phyloP scores from a whole-genome alignment of 2,329 filamentous ascomycete genomes.

The Phoma sp. region DNA sequence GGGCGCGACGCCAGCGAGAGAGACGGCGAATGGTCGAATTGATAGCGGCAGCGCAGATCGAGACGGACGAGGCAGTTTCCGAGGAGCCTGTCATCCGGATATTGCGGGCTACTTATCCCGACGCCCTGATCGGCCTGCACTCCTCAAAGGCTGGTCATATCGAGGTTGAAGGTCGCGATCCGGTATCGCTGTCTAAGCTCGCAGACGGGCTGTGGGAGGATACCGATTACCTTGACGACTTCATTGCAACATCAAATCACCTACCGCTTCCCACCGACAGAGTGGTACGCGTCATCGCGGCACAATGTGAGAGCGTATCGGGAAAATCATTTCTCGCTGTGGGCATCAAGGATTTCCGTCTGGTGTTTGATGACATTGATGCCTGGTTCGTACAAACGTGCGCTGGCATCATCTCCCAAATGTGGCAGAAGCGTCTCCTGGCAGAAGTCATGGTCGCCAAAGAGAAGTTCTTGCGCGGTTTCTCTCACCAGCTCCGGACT shows the following conservation, averaged over 20 bases:
- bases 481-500: not conserved
- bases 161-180: not conserved
- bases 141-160: not conserved
- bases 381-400: not conserved
- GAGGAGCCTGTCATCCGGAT: not conserved
- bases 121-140: not conserved
- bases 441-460: constrained; percentile 1
- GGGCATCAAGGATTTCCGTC: not conserved
- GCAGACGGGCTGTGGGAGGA: not conserved
- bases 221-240: not conserved
- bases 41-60: not conserved
- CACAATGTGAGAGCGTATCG: not conserved
- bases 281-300: not conserved
- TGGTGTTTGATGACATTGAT: constrained; percentile 1
- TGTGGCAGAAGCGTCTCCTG: not conserved
- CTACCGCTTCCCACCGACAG: not conserved
- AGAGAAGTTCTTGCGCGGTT: constrained; percentile 2
- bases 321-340: not conserved
- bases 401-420: not conserved
- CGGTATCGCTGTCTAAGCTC: not conserved
- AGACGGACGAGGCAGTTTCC: not conserved
- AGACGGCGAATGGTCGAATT: constrained; percentile 1
- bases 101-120: not conserved
- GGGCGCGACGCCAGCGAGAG: not conserved
- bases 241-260: not conserved